These are phyloP conservation scores for Talaromyces pinophilus DNA, from an alignment of 2,329 filamentous ascomycete species.

Conservation along the genomic window DNA sequence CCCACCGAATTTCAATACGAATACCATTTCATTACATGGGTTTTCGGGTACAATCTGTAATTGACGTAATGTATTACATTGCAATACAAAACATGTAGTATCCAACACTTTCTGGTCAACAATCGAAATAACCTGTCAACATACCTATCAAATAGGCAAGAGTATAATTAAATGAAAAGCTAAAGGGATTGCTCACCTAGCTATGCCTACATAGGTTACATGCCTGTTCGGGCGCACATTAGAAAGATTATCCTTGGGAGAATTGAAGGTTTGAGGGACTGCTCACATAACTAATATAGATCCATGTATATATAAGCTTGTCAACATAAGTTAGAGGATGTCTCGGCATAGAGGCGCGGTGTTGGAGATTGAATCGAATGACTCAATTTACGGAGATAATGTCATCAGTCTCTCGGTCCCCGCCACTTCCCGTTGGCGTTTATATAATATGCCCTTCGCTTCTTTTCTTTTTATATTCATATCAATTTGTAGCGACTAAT, in stretches of 20 bases:
- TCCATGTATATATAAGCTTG: too few species aligned
- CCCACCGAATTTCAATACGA: background rate
- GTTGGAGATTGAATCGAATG: constrained; percentile 1
- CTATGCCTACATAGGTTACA: background rate
- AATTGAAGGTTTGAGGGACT: background rate
- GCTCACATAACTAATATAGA: background rate
- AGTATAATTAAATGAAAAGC: background rate
- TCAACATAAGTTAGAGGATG: too few species aligned
- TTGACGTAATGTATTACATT: background rate
- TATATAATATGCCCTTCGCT: background rate
- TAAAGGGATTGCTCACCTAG: background rate
- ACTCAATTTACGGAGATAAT: background rate
- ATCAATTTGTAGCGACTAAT: background rate
- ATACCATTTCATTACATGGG: background rate
- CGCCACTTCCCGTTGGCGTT: background rate
- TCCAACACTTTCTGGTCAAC: background rate
- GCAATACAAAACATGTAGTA: background rate
- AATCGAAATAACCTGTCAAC: background rate
- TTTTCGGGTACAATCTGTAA: background rate
- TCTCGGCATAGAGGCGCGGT: background rate
- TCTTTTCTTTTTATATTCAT: background rate
- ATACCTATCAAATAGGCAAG: background rate
- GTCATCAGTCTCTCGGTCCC: constrained; percentile 21
- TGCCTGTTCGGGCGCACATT: background rate
- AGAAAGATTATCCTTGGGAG: background rate